Evolutionary conservation across 371 early-diverging fungal species (phyloP), one percentile per base, ranked within the genome.

Genomic region (Mucor indicus): DNA sequence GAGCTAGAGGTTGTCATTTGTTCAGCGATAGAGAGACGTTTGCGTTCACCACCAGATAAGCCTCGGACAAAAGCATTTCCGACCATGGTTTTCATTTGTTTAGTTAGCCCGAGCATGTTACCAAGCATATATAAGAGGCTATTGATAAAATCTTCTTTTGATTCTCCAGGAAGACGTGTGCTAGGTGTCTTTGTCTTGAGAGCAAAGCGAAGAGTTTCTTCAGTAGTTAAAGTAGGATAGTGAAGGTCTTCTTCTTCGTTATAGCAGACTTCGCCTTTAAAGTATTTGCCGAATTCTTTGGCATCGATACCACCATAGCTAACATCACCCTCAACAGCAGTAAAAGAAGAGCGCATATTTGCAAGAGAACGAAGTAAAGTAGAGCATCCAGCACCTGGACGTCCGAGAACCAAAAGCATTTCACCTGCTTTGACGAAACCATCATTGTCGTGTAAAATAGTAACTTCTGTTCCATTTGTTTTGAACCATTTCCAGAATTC

Each of bases 21-120:
- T 64, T 87, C 87, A 20, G 90, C 93, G 50, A 93, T 91, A 1
- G 85, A 81, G 13, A 90, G 72, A 56, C 96, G 84, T 81, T 95
- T 93, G 51, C 89, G 79, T 72, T 86, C 93, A 47, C 95, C 95
- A 55, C 87, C 96, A 9, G 86, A 85, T 15, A 92, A 65, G 50
- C 93, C 93, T 42, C 90, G 87, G 22, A 88, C 68, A 41, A 81
- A 82, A 1, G 86, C 90, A 60, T 91, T 86, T 16, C 95, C 95
- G 11, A 94, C 89, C 43, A 86, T 71, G 6, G 91, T 86, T 60
- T 92, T 68, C 45, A 83, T 77, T 57, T 85, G 86, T 53, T 85
- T 82, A 24, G 81, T 80, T 21, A 91, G 66, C 17, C 89, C 87
- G 19, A 88, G 75, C 77, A 87, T 82, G 53, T 78, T 72, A 30